Base-by-base conservation (phyloP, 805 yeast species). In the Sugiyamaella lignohabitans region DNA sequence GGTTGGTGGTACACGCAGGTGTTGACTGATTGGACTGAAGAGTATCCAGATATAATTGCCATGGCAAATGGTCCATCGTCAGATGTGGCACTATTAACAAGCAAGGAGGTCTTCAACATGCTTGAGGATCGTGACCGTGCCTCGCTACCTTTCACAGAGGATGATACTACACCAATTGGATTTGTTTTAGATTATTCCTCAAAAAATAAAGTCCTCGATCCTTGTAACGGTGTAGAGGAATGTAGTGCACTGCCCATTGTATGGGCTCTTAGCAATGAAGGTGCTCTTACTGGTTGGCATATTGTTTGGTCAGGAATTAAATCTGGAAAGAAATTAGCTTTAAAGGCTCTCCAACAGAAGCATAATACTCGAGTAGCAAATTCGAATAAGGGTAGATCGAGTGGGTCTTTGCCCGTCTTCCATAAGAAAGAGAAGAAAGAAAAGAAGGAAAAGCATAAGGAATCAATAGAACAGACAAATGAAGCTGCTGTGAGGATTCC, bases 91-190 rank as follows among this genome's bases (percentile, higher is more conserved):
- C 64, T 81, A 1, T 49, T 75, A 21, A 69, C 78, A 1, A 54
- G 66, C 1, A 41, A 54, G 0, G 62, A 63, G 17, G 58, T 68
- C 2, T 57, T 82, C 1, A 66, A 66, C 24, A 80, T 80, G 5
- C 62, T 74, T 2, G 84, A 83, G 54, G 96, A 88, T 58, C 69
- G 80, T 3, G 79, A 78, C 55, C 72, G 84, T 42, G 95, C 95
- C 0, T 73, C 78, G 21, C 67, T 87, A 52, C 95, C 96, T 1
- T 68, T 86, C 54, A 78, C 77, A 57, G 81, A 78, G 5, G 80
- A 71, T 0, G 81, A 75, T 40, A 75, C 84, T 11, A 74, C 83
- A 5, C 80, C 91, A 0, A 67, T 84, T 19, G 96, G 96, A 3
- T 53, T 84, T 8, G 78, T 78, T 0, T 41, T 86, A 4, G 95